A percentile compares a stretch with the other conserved stretches of the same genome.
These are phyloP conservation scores for Acaromyces ingoldii DNA, from an alignment of 1,284 basidiomycete species.

Conservation along the genomic window DNA sequence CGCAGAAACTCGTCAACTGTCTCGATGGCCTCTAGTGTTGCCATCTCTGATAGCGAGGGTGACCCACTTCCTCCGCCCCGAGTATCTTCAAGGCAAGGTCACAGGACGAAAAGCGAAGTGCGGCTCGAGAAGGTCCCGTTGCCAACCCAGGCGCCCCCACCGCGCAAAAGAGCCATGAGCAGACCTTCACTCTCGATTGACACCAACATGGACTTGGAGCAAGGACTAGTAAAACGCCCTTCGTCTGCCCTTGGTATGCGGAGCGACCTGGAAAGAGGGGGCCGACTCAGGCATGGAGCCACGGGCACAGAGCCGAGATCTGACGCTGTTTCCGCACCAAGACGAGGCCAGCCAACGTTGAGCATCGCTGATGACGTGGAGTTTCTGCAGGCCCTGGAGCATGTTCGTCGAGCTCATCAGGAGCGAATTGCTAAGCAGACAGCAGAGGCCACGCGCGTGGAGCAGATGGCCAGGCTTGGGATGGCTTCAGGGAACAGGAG, in stretches of 20 bases:
- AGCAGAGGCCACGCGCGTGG: background rate
- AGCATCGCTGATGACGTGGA: conserved; percentile 42
- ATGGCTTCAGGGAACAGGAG: background rate
- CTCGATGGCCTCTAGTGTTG: background rate
- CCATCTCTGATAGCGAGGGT: conserved; percentile 8
- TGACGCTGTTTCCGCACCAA: background rate
- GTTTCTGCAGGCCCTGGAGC: conserved; percentile 40
- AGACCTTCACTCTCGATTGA: conserved; percentile 9
- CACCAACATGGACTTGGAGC: conserved; percentile 8
- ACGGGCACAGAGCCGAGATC: background rate
- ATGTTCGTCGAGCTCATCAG: conserved; percentile 29
- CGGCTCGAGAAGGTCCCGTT: background rate
- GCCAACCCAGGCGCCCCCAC: background rate
- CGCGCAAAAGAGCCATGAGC: background rate
- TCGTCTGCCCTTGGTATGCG: conserved; percentile 20
- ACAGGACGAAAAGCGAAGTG: background rate
- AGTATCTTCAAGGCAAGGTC: background rate
- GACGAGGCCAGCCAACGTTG: conserved; percentile 40
- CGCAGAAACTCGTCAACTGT: no score
- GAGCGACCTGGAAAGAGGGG: conserved; percentile 8
- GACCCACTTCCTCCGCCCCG: conserved; percentile 5
- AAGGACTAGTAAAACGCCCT: conserved; percentile 3
- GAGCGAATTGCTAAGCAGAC: conserved; percentile 24
- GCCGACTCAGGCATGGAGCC: background rate
- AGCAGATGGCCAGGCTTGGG: background rate